These are phyloP conservation scores for Antitrichia curtipendula DNA, from an alignment of 225 moss, liverwort and hornwort species.

Conservation along the genomic window DNA sequence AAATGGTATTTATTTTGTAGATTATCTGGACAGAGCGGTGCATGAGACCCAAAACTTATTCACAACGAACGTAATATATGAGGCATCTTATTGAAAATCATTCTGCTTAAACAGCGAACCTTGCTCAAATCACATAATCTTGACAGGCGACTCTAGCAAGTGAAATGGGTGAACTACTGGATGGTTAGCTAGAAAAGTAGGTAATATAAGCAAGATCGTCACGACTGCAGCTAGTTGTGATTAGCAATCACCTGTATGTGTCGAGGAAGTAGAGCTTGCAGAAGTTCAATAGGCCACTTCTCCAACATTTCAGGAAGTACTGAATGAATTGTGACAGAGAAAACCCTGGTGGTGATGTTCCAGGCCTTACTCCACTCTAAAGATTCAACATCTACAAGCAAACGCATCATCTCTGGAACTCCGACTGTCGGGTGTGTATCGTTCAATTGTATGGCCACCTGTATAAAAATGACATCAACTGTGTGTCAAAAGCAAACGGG, in stretches of 20 bases:
- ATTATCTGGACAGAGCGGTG: slow-evolving; percentile 45
- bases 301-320: slow-evolving; percentile 70
- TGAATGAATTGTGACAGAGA: slow-evolving; percentile 74
- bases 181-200: background rate
- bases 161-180: background rate
- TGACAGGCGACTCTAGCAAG: background rate
- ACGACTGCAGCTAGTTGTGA: background rate
- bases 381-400: slow-evolving; percentile 76
- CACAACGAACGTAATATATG: background rate
- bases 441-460: slow-evolving; percentile 88
- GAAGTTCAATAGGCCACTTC: slow-evolving; percentile 73
- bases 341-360: slow-evolving; percentile 55
- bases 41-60: background rate
- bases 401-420: slow-evolving; percentile 68
- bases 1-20: slow-evolving; percentile 63
- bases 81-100: background rate
- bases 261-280: slow-evolving; percentile 64
- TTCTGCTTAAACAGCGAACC: background rate
- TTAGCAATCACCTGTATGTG: slow-evolving; percentile 51
- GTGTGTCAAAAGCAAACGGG: background rate
- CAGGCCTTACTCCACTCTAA: slow-evolving; percentile 70
- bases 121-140: background rate
- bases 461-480: background rate
- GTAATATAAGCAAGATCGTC: background rate
- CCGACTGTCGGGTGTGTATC: slow-evolving; percentile 86